Evolutionary conservation across 805 yeast species (phyloP).

Genomic region (Cephaloascus albidus): DNA sequence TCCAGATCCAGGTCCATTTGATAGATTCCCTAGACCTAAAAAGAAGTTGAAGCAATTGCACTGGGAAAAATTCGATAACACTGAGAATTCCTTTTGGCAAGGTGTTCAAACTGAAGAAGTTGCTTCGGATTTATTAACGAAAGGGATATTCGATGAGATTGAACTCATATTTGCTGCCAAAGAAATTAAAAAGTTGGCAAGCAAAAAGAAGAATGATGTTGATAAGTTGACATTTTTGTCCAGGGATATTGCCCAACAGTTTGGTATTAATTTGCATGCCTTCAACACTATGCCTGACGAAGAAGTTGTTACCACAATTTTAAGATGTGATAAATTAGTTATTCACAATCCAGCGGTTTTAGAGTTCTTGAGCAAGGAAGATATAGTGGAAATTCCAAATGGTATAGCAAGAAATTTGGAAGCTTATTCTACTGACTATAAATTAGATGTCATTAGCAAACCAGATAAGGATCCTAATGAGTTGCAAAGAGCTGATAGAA

Average conservation of each 20-base stretch:
- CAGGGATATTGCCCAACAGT: constrained; percentile 68
- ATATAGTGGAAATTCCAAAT: constrained; percentile 48
- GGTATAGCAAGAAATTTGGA: constrained; percentile 45
- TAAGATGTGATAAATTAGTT: constrained; percentile 51
- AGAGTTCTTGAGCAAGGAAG: constrained; percentile 66
- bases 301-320: constrained; percentile 43
- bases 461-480: constrained; percentile 49
- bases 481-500: constrained; percentile 61
- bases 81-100: constrained; percentile 59
- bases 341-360: constrained; percentile 46
- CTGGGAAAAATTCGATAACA: constrained; percentile 65
- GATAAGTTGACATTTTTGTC: constrained; percentile 50
- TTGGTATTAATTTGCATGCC: constrained; percentile 68
- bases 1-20: constrained; percentile 19
- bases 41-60: constrained; percentile 68
- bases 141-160: constrained; percentile 59
- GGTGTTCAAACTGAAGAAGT: constrained; percentile 29
- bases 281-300: constrained; percentile 44
- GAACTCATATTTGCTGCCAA: constrained; percentile 52
- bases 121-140: constrained; percentile 39
- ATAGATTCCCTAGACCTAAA: constrained; percentile 46
- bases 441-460: constrained; percentile 13
- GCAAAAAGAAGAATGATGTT: constrained; percentile 29
- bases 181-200: constrained; percentile 35
- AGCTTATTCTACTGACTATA: constrained; percentile 52